A percentile compares a stretch with the other conserved stretches of the same genome.
Evolutionary conservation across 2,329 filamentous ascomycete genomes (phyloP).

Genomic region (Hypoxylon sp.): DNA sequence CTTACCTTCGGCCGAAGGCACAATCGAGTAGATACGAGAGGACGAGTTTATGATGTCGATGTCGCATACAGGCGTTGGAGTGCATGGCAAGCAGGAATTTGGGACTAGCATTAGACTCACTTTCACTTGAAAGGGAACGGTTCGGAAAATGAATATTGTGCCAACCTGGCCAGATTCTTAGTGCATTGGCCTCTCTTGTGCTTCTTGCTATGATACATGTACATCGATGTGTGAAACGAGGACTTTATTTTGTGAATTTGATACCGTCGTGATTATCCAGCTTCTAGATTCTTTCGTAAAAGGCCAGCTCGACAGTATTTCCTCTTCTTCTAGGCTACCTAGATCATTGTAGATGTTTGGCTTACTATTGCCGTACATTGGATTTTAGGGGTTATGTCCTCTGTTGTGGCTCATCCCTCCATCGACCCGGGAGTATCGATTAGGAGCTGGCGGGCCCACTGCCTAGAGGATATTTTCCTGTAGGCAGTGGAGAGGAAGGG

Average conservation of each 20-base stretch:
- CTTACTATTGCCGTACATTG: neutral
- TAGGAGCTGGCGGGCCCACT: neutral
- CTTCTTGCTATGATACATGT: conserved; percentile 8
- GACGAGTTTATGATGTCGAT: conserved; percentile 31
- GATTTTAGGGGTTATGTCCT: neutral
- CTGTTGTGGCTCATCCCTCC: neutral
- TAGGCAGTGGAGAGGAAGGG: neutral
- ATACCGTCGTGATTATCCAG: neutral
- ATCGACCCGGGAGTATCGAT: neutral
- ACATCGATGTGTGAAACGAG: neutral
- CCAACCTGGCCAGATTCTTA: conserved; percentile 10
- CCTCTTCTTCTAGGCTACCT: neutral
- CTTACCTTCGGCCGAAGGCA: conserved; percentile 71
- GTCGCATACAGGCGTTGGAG: conserved; percentile 47
- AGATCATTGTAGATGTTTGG: neutral
- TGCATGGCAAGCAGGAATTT: conserved; percentile 41
- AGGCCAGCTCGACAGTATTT: neutral
- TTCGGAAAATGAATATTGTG: conserved; percentile 34
- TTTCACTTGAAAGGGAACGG: conserved; percentile 34
- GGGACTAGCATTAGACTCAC: conserved; percentile 42
- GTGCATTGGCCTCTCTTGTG: neutral
- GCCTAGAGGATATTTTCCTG: neutral
- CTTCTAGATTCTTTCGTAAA: neutral
- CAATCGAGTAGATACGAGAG: conserved; percentile 48
- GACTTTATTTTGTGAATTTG: neutral